A percentile compares a stretch with the other conserved stretches of the same genome.
phyloP scores from a whole-genome alignment of 768 basidiomycete genomes.

The Auricularia sp. region DNA sequence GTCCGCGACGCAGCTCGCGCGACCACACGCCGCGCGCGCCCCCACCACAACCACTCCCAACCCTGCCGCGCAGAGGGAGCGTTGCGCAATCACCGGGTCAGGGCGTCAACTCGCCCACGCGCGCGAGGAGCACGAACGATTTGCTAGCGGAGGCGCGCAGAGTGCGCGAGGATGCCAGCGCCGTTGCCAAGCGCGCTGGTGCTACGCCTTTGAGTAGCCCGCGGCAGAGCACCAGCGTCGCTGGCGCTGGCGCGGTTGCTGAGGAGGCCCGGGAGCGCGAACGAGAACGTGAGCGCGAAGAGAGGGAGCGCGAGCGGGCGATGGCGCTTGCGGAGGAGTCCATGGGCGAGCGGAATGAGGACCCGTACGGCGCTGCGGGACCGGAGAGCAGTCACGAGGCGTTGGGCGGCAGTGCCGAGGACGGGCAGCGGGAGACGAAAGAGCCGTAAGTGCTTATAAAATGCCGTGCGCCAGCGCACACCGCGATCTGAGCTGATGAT shows the following conservation, averaged over 20 bases:
- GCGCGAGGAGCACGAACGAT: constrained; percentile 48
- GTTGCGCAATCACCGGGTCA: not conserved
- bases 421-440: constrained; percentile 26
- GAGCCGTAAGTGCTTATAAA: constrained; percentile 36
- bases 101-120: constrained; percentile 30
- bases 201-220: not conserved
- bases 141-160: constrained; percentile 23
- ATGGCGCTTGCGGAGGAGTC: not conserved
- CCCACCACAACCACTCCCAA: not conserved
- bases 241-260: not conserved
- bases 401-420: not conserved
- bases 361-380: not conserved
- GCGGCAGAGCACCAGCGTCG: not conserved
- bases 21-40: not conserved
- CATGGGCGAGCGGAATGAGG: not conserved
- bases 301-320: not conserved
- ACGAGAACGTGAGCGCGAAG: not conserved
- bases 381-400: not conserved
- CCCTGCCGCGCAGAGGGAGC: not conserved
- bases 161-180: not conserved
- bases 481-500: not conserved
- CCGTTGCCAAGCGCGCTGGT: not conserved
- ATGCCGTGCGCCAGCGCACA: not conserved
- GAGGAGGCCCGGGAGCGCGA: not conserved
- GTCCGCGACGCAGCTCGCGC: not conserved